Percentiles rank a stretch among this genome's conserved stretches.
phyloP scores from a whole-genome alignment of 768 basidiomycete species.

The Lentinula aciculospora region DNA sequence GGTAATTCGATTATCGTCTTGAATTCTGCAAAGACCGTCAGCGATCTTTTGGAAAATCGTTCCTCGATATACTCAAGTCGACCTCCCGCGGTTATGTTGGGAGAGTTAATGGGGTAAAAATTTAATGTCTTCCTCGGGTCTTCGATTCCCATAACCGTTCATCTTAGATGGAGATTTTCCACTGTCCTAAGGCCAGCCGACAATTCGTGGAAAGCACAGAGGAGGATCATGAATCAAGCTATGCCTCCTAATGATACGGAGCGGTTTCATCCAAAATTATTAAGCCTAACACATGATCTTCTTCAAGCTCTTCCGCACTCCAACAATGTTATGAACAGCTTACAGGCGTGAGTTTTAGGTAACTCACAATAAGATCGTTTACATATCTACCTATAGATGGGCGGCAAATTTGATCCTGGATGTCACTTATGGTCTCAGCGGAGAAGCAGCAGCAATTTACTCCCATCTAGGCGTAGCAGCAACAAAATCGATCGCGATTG shows the following conservation, averaged over 20 bases:
- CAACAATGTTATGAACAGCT: neutral
- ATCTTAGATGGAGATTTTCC: constrained; percentile 5
- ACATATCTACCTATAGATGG: constrained; percentile 3
- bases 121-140: no score
- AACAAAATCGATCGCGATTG: constrained; percentile 4
- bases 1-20: neutral
- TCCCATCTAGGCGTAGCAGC: constrained; percentile 8
- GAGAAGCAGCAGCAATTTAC: neutral
- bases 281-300: neutral
- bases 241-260: neutral
- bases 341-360: neutral
- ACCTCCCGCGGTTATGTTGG: constrained; percentile 3
- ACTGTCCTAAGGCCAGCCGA: neutral
- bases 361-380: neutral
- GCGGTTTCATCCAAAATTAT: neutral
- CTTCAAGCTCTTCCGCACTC: neutral
- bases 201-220: neutral
- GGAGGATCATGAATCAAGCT: neutral
- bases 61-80: constrained; percentile 7
- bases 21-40: constrained; percentile 6
- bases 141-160: neutral
- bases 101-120: constrained; percentile 10
- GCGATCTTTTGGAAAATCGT: constrained; percentile 5
- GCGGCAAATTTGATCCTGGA: constrained; percentile 19
- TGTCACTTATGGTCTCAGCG: constrained; percentile 22